Percentiles rank a stretch among this genome's conserved stretches.
Conservation (phyloP, 495 filamentous ascomycete species). For the Arthonia radiata region DNA sequence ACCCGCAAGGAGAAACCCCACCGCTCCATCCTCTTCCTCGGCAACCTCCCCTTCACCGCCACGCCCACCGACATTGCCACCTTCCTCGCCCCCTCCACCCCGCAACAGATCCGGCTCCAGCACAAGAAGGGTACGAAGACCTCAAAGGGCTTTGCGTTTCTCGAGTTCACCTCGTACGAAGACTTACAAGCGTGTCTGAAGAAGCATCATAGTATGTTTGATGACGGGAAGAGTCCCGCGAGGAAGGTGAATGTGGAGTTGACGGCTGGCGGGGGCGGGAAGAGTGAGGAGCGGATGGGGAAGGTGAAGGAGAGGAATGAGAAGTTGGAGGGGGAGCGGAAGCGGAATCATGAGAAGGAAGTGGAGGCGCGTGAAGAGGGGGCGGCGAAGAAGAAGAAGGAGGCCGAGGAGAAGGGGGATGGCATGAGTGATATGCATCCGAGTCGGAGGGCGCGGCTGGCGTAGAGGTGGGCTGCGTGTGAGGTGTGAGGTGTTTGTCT, state of each 20-base stretch:
- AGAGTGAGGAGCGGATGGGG: constrained; percentile 37
- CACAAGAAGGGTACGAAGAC: constrained; percentile 43
- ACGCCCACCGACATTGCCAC: constrained; percentile 71
- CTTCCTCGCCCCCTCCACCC: constrained; percentile 44
- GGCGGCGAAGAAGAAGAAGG: constrained; percentile 12
- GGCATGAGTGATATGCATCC: constrained; percentile 29
- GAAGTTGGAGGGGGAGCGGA: constrained; percentile 33
- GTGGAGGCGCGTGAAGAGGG: constrained; percentile 4
- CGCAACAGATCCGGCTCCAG: constrained; percentile 53
- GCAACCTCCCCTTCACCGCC: no score
- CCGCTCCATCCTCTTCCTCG: no score
- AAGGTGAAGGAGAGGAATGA: constrained; percentile 73
- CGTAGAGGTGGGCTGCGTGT: constrained; percentile 5
- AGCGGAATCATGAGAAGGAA: constrained; percentile 14
- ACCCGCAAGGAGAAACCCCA: no score
- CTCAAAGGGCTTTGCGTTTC: constrained; percentile 71
- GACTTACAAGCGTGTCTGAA: constrained; percentile 84
- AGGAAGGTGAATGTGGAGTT: constrained; percentile 81
- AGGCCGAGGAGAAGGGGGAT: constrained; percentile 8
- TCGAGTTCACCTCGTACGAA: constrained; percentile 77
- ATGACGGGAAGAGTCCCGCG: constrained; percentile 32
- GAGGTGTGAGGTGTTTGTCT: constrained; percentile 1
- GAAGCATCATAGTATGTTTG: constrained; percentile 64
- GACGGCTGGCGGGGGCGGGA: constrained; percentile 64
- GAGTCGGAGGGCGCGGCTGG: constrained; percentile 27